A percentile compares a stretch with the other conserved stretches of the same genome.
Evolutionary conservation across 176 grass and related monocot genomes (phyloP).

Genomic region (Phragmites australis): DNA sequence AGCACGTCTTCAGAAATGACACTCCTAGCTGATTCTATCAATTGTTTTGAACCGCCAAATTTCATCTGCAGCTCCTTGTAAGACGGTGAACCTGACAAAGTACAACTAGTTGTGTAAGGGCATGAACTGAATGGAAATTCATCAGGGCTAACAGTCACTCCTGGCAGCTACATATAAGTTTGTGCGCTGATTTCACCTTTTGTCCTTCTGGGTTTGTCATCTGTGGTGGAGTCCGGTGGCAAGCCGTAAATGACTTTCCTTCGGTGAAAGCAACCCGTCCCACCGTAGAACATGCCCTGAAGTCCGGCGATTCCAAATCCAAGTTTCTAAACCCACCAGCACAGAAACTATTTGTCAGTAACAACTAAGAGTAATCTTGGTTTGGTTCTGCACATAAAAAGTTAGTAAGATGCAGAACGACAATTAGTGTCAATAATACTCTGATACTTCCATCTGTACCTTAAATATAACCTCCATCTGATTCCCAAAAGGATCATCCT

Average conservation of each 20-base stretch:
- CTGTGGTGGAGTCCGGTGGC: neutral
- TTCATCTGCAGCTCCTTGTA: slow-evolving; percentile 34
- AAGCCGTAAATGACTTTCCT: slow-evolving; percentile 52
- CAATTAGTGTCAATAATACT: no score
- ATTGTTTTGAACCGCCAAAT: slow-evolving; percentile 34
- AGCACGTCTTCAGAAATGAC: neutral
- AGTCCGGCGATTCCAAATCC: neutral
- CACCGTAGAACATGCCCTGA: slow-evolving; percentile 40
- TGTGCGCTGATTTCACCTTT: slow-evolving; percentile 33
- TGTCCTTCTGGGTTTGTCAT: neutral
- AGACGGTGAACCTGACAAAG: slow-evolving; percentile 31
- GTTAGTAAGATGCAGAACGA: no score
- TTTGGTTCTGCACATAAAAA: no score
- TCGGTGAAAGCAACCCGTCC: slow-evolving; percentile 63
- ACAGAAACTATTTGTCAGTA: no score
- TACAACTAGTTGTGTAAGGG: neutral
- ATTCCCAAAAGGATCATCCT: slow-evolving; percentile 68
- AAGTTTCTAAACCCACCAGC: neutral
- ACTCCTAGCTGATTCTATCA: slow-evolving; percentile 25
- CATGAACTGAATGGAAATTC: neutral
- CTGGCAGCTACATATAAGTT: no score
- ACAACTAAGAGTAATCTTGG: no score
- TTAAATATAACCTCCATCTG: neutral
- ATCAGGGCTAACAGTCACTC: neutral
- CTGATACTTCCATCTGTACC: neutral